These are phyloP conservation scores for Ganoderma multipileum DNA, from an alignment of 1,284 basidiomycete genomes.

Conservation along the genomic window DNA sequence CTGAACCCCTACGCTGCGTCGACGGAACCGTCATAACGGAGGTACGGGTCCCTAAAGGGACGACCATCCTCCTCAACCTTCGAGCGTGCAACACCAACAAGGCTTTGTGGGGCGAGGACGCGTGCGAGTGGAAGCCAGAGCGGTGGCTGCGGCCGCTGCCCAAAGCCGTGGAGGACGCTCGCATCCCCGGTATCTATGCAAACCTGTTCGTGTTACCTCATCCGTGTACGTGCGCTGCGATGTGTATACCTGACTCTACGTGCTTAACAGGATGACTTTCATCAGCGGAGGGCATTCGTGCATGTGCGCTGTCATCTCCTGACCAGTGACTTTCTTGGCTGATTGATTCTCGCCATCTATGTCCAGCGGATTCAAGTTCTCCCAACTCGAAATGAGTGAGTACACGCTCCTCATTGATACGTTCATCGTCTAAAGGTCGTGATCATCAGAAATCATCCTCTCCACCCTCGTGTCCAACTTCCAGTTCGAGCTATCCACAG, in stretches of 20 bases:
- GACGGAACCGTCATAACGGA: conserved; percentile 44
- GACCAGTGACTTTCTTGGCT: not conserved
- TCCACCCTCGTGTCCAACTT: conserved; percentile 19
- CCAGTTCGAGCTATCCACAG: conserved; percentile 17
- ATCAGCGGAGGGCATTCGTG: conserved; percentile 39
- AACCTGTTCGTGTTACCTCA: conserved; percentile 27
- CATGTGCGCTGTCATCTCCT: conserved; percentile 34
- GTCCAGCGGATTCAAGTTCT: conserved; percentile 23
- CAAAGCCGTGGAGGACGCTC: conserved; percentile 26
- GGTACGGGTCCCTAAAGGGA: conserved; percentile 53
- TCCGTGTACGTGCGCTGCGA: not conserved
- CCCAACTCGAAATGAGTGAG: conserved; percentile 24
- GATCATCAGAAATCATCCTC: conserved; percentile 20
- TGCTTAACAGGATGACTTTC: conserved; percentile 41
- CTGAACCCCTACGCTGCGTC: conserved; percentile 28
- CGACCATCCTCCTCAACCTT: conserved; percentile 55
- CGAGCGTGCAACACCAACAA: conserved; percentile 51
- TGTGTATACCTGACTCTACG: not conserved
- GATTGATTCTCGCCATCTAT: not conserved
- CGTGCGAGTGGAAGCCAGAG: conserved; percentile 54
- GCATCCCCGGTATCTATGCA: conserved; percentile 33
- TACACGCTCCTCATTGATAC: not conserved
- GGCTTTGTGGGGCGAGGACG: conserved; percentile 63
- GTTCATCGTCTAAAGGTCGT: not conserved
- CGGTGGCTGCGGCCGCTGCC: conserved; percentile 38